phyloP scores from a whole-genome alignment of 1,284 basidiomycete genomes.

The Ceratobasidium sp. region DNA sequence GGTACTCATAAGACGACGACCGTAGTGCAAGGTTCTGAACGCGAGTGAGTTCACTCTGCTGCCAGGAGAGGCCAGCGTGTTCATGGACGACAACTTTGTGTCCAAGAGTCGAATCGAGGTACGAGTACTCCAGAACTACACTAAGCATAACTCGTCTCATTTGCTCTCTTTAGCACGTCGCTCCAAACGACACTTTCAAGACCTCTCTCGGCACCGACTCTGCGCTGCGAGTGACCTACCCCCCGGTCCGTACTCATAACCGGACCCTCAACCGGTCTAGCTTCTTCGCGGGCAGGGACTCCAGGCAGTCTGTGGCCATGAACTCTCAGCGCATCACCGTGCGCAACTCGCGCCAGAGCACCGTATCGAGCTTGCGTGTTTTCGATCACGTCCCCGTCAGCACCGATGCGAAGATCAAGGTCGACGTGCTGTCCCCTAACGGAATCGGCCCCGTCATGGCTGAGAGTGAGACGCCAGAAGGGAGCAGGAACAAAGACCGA shows the following conservation, averaged over 20 bases:
- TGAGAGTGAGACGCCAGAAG: conserved; percentile 17
- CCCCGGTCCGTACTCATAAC: conserved; percentile 46
- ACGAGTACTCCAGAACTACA: background rate
- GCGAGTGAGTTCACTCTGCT: conserved; percentile 51
- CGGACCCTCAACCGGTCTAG: conserved; percentile 31
- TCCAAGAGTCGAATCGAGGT: conserved; percentile 51
- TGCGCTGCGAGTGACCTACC: no score
- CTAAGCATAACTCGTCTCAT: background rate
- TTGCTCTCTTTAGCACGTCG: conserved; percentile 47
- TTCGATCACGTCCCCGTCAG: conserved; percentile 52
- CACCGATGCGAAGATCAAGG: no score
- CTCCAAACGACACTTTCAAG: conserved; percentile 51
- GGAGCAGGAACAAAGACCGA: conserved; percentile 33
- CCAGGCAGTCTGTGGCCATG: no score
- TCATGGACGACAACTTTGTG: conserved; percentile 53
- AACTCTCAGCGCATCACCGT: no score
- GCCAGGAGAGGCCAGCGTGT: conserved; percentile 50
- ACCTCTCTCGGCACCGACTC: conserved; percentile 51
- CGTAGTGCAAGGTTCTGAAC: no score
- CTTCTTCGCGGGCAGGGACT: conserved; percentile 36
- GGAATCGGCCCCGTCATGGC: conserved; percentile 30
- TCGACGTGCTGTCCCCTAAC: conserved; percentile 49
- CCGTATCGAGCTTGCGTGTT: conserved; percentile 47
- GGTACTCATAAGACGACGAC: background rate
- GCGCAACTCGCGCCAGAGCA: conserved; percentile 49